Evolutionary conservation across 805 yeast species (phyloP).

Genomic region (Suhomyces kilbournensis): DNA sequence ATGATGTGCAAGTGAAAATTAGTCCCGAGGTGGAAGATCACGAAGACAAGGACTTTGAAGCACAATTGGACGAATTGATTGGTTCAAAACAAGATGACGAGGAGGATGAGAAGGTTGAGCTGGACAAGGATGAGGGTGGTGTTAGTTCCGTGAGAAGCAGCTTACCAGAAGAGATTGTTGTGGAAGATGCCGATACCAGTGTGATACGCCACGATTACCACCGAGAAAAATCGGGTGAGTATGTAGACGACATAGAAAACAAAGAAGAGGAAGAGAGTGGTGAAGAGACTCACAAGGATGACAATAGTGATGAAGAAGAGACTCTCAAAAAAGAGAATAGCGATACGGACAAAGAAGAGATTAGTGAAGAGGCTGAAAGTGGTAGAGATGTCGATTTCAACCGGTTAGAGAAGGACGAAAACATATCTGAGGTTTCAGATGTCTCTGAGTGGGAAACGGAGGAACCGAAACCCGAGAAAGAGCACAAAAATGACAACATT

Average conservation of each 20-base stretch:
- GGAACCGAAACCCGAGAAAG: not conserved
- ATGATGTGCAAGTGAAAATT: not conserved
- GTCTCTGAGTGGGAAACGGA: not conserved
- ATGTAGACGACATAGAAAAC: not conserved
- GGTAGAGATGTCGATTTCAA: not conserved
- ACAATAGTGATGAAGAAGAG: not conserved
- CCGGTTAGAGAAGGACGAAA: not conserved
- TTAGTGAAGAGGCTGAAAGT: not conserved
- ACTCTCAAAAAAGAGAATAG: not conserved
- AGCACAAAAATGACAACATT: not conserved
- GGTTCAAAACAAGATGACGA: too few species aligned
- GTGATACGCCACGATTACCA: not conserved
- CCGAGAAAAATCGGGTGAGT: not conserved
- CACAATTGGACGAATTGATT: not conserved
- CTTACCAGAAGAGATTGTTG: not conserved
- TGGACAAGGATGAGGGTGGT: not conserved
- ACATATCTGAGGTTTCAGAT: not conserved
- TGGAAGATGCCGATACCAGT: not conserved
- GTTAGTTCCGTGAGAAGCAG: not conserved
- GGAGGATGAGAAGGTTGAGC: not conserved
- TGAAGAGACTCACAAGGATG: not conserved
- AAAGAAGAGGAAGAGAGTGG: not conserved
- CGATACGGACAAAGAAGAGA: not conserved
- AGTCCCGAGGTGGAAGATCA: not conserved
- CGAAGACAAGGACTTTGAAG: not conserved